Conservation (phyloP, 805 yeast genomes). For the Kuraishia floccosa region DNA sequence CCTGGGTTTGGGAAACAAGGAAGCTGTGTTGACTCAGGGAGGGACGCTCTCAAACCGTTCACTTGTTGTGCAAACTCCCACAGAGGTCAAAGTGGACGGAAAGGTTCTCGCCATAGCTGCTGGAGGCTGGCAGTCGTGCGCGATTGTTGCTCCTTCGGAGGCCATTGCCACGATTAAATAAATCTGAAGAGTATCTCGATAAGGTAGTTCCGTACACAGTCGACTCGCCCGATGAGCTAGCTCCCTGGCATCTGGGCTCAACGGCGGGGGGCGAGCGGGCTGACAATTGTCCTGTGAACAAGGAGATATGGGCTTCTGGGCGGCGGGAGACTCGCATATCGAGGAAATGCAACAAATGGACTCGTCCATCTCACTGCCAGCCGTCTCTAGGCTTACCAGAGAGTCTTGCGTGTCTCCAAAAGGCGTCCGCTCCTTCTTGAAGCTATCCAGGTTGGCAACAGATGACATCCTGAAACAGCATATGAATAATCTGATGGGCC, state of each 20-base stretch:
- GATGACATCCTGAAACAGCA: conserved; percentile 36
- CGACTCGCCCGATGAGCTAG: too few species aligned
- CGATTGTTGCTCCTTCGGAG: conserved; percentile 41
- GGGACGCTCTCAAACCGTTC: conserved; percentile 24
- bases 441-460: conserved; percentile 20
- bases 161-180: too few species aligned
- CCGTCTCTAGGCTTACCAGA: too few species aligned
- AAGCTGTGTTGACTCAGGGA: conserved; percentile 5
- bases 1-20: conserved; percentile 45
- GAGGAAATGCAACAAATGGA: too few species aligned
- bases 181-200: too few species aligned
- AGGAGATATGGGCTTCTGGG: too few species aligned
- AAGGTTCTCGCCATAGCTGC: conserved; percentile 54
- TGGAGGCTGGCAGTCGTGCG: conserved; percentile 76
- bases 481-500: conserved; percentile 25
- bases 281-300: too few species aligned
- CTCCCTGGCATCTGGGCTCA: too few species aligned
- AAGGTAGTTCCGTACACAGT: too few species aligned
- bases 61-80: conserved; percentile 25
- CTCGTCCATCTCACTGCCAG: too few species aligned
- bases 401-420: conserved; percentile 20
- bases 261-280: too few species aligned
- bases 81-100: conserved; percentile 24
- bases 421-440: conserved; percentile 23
- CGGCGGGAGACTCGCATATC: too few species aligned